These are phyloP conservation scores for Mortierella antarctica DNA, from an alignment of 192 early-diverging fungal species.

Conservation along the genomic window DNA sequence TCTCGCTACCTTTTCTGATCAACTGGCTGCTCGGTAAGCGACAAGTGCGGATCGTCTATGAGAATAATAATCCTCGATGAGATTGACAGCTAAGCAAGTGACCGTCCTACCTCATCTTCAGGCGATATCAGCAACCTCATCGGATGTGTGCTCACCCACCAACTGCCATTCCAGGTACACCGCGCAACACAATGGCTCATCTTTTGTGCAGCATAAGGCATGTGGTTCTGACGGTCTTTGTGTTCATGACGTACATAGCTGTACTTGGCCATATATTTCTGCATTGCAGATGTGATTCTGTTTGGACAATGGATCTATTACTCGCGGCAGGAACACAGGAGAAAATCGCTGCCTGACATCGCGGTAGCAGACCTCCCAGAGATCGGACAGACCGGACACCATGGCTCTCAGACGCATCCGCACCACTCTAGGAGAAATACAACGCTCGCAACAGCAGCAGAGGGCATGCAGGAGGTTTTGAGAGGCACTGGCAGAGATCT, in stretches of 20 bases:
- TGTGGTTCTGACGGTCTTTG: conserved; percentile 18
- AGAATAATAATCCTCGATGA: no score
- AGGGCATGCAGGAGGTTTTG: no score
- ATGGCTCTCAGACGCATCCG: not conserved
- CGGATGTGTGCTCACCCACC: conserved; percentile 76
- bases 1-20: conserved; percentile 67
- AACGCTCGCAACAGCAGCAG: no score
- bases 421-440: no score
- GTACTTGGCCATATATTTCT: conserved; percentile 64
- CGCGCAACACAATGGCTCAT: not conserved
- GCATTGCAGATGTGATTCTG: conserved; percentile 51
- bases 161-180: conserved; percentile 79
- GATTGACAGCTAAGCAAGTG: no score
- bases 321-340: conserved; percentile 21
- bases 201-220: not conserved
- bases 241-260: conserved; percentile 35
- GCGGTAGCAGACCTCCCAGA: conserved; percentile 19
- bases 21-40: conserved; percentile 72
- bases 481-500: not conserved
- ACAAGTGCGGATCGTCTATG: not conserved
- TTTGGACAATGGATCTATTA: conserved; percentile 59
- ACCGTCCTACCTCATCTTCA: conserved; percentile 1
- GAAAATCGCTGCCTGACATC: conserved; percentile 10
- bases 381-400: conserved; percentile 8
- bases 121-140: conserved; percentile 79